Conservation (phyloP, 495 filamentous ascomycete genomes). For the Xylaria intraflava region DNA sequence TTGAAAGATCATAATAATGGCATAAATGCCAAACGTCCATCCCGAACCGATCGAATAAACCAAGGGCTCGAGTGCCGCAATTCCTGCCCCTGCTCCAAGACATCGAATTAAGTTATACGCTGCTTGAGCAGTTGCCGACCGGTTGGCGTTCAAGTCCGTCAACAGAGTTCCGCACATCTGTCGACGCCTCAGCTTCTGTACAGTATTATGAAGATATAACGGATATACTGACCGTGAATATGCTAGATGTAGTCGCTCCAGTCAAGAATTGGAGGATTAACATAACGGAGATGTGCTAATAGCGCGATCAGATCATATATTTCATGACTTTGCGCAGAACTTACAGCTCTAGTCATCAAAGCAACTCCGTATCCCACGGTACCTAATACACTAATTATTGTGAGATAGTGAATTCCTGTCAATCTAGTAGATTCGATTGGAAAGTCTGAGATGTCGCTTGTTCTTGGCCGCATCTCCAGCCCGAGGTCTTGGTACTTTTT, state of each 20-base stretch:
- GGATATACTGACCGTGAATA: slow-evolving; percentile 21
- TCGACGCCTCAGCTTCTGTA: too few relatives aligned
- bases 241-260: slow-evolving; percentile 31
- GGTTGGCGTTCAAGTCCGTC: slow-evolving; percentile 23
- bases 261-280: slow-evolving; percentile 40
- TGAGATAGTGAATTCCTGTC: slow-evolving; percentile 31
- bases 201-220: too few relatives aligned
- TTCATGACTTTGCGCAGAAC: not conserved
- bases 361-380: slow-evolving; percentile 44
- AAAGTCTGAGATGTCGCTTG: too few relatives aligned
- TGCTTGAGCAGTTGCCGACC: slow-evolving; percentile 10
- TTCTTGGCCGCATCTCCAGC: too few relatives aligned
- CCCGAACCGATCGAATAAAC: slow-evolving; percentile 8
- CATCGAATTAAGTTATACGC: slow-evolving; percentile 13
- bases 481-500: too few relatives aligned
- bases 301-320: slow-evolving; percentile 5
- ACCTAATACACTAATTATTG: slow-evolving; percentile 23
- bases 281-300: slow-evolving; percentile 26
- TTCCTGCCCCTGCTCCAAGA: slow-evolving; percentile 4
- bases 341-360: slow-evolving; percentile 10
- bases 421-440: too few relatives aligned
- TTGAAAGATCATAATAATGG: slow-evolving; percentile 5
- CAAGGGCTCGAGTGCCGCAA: slow-evolving; percentile 10
- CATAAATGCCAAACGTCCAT: slow-evolving; percentile 14
- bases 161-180: slow-evolving; percentile 17